Evolutionary conservation across 768 basidiomycete genomes (phyloP).

Genomic region (Boletus tylopilopsis): DNA sequence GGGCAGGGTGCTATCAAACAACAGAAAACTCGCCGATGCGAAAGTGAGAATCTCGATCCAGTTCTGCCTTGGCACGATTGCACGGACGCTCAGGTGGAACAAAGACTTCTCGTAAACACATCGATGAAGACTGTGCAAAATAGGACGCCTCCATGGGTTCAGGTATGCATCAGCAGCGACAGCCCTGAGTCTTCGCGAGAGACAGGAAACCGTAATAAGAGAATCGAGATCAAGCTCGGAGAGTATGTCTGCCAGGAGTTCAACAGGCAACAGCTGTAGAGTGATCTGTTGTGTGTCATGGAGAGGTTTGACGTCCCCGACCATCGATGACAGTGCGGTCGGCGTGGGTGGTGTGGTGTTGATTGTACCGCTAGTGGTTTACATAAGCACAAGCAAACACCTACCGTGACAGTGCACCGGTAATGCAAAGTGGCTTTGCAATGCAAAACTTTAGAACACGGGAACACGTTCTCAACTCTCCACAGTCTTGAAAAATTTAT

Average conservation of each 20-base stretch:
- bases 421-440: too few relatives aligned
- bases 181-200: slow-evolving; percentile 55
- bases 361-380: not conserved
- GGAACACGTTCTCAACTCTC: too few relatives aligned
- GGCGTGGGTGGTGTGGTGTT: not conserved
- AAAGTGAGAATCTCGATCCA: slow-evolving; percentile 75
- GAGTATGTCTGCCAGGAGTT: slow-evolving; percentile 70
- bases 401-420: too few relatives aligned
- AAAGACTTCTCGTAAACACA: slow-evolving; percentile 48
- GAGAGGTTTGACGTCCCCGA: not conserved
- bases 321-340: not conserved
- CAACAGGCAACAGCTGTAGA: slow-evolving; percentile 63
- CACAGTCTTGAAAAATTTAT: too few relatives aligned
- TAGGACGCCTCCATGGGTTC: slow-evolving; percentile 76
- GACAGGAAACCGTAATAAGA: slow-evolving; percentile 53
- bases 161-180: slow-evolving; percentile 61
- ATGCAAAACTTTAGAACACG: too few relatives aligned
- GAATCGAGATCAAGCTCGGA: slow-evolving; percentile 62
- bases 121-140: slow-evolving; percentile 51
- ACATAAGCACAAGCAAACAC: too few relatives aligned
- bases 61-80: slow-evolving; percentile 68
- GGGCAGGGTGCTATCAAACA: slow-evolving; percentile 67
- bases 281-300: slow-evolving; percentile 1
- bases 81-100: slow-evolving; percentile 57
- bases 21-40: slow-evolving; percentile 57